Percentiles rank a stretch among this genome's conserved stretches.
phyloP scores from a whole-genome alignment of 1,139 yeast species.

The Blastobotrys petasosporus region DNA sequence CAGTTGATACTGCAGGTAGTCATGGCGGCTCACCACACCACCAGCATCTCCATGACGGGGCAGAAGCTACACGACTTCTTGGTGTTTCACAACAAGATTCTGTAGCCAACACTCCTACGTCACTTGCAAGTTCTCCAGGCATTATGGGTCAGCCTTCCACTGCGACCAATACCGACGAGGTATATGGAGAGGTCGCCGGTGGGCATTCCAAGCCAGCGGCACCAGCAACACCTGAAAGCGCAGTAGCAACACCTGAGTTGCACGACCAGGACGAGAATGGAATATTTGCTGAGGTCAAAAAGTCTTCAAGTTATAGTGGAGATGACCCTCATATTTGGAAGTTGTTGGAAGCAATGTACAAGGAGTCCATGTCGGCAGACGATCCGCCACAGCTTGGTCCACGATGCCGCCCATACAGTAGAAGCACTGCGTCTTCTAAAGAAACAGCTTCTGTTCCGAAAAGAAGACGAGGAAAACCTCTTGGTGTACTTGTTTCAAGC shows the following conservation, averaged over 20 bases:
- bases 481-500: slow-evolving; percentile 55
- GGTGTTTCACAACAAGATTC: background rate
- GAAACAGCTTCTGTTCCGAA: slow-evolving; percentile 7
- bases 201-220: slow-evolving; percentile 19
- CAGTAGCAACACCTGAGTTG: slow-evolving; percentile 15
- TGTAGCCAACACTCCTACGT: background rate
- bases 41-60: no score
- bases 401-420: slow-evolving; percentile 12
- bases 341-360: slow-evolving; percentile 47
- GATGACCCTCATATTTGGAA: slow-evolving; percentile 56
- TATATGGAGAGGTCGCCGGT: slow-evolving; percentile 25
- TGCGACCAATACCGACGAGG: slow-evolving; percentile 24
- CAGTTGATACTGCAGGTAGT: no score
- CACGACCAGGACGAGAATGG: background rate
- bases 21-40: no score
- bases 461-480: slow-evolving; percentile 27
- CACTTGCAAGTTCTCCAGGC: slow-evolving; percentile 3
- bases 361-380: slow-evolving; percentile 48
- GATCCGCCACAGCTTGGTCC: slow-evolving; percentile 71
- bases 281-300: slow-evolving; percentile 5
- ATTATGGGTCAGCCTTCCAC: slow-evolving; percentile 22
- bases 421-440: background rate
- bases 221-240: slow-evolving; percentile 25
- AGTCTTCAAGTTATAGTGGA: slow-evolving; percentile 39
- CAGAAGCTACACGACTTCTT: slow-evolving; percentile 6